A percentile compares a stretch with the other conserved stretches of the same genome.
These are phyloP conservation scores for Phlyctochytrium arcticum DNA, from an alignment of 192 early-diverging fungal genomes.

Conservation along the genomic window DNA sequence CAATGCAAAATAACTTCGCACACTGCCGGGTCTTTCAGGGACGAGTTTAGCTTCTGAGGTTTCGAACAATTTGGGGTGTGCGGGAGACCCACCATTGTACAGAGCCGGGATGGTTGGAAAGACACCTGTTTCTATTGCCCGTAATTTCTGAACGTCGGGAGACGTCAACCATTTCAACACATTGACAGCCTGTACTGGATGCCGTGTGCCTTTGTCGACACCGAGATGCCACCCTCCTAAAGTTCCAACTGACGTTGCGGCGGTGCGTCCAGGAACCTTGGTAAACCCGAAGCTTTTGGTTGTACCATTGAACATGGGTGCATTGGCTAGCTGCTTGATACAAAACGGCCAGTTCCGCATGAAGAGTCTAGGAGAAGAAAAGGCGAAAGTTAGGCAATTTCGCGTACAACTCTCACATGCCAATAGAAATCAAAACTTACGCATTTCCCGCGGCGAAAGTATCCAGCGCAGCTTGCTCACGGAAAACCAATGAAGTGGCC, in stretches of 20 bases:
- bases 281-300: background rate
- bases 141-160: conserved; percentile 8
- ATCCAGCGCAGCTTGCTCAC: background rate
- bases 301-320: background rate
- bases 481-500: background rate
- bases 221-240: conserved; percentile 30
- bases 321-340: background rate
- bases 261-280: background rate
- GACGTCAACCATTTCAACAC: conserved; percentile 12
- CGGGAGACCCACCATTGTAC: conserved; percentile 13
- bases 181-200: background rate
- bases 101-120: conserved; percentile 18
- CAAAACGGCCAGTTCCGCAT: background rate
- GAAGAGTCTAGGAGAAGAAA: background rate
- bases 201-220: conserved; percentile 10
- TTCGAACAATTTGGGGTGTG: background rate
- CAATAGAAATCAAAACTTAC: too few species aligned
- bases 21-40: conserved; percentile 11
- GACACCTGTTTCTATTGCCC: background rate
- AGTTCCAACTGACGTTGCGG: background rate
- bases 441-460: background rate
- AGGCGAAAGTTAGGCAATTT: too few species aligned
- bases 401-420: too few species aligned
- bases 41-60: background rate
- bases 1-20: conserved; percentile 19